Percentiles rank a stretch among this genome's conserved stretches.
Evolutionary conservation across 495 filamentous ascomycete genomes (phyloP).

Genomic region (Parachaetomium inaequale): DNA sequence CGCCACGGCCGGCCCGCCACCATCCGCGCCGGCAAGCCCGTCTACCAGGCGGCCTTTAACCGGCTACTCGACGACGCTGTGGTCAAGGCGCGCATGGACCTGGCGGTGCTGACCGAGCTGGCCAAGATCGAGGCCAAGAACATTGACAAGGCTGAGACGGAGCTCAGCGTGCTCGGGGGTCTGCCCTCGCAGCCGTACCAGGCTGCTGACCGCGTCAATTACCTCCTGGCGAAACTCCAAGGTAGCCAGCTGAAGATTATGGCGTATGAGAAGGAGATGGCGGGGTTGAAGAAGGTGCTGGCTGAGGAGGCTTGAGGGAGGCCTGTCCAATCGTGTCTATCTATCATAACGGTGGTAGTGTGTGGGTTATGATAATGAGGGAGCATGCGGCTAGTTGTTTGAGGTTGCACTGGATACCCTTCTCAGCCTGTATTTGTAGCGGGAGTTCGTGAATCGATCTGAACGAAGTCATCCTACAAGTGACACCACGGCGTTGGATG

Average conservation of each 20-base stretch:
- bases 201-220: conserved; percentile 58
- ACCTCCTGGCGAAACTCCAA: conserved; percentile 68
- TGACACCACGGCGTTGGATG: no score
- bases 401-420: background rate
- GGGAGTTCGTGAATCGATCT: background rate
- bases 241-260: conserved; percentile 71
- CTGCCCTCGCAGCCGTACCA: conserved; percentile 63
- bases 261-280: conserved; percentile 69
- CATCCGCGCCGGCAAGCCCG: conserved; percentile 79
- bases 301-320: conserved; percentile 16
- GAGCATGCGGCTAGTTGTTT: background rate
- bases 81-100: conserved; percentile 68
- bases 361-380: no score
- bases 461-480: background rate
- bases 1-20: conserved; percentile 67
- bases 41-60: conserved; percentile 80
- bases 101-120: conserved; percentile 62
- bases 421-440: background rate
- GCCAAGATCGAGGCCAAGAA: conserved; percentile 66
- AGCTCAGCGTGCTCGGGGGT: conserved; percentile 61
- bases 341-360: background rate
- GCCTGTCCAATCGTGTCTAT: background rate
- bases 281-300: conserved; percentile 62
- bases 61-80: conserved; percentile 66
- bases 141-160: conserved; percentile 76